Conservation (phyloP, 2,329 filamentous ascomycete genomes). For the Cladosporium colombiae region DNA sequence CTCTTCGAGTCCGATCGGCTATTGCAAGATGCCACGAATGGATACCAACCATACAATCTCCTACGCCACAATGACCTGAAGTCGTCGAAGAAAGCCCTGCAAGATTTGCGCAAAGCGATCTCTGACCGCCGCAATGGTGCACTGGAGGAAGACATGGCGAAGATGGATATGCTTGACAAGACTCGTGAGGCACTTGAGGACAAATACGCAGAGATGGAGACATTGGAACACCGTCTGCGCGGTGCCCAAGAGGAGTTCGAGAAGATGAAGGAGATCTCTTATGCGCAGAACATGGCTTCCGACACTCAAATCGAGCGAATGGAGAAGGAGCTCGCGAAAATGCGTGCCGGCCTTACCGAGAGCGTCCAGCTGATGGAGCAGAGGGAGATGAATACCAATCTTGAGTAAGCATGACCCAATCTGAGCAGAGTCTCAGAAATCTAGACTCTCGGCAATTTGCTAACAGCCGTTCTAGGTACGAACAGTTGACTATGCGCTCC, state of each 20-base stretch:
- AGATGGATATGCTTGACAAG: slow-evolving; percentile 88
- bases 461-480: slow-evolving; percentile 62
- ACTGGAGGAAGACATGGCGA: slow-evolving; percentile 89
- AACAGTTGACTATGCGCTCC: slow-evolving; percentile 83
- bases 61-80: slow-evolving; percentile 87
- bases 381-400: slow-evolving; percentile 92
- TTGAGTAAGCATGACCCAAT: slow-evolving; percentile 66
- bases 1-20: slow-evolving; percentile 69
- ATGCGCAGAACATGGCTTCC: slow-evolving; percentile 80
- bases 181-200: slow-evolving; percentile 98
- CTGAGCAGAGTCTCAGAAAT: no score
- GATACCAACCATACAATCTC: slow-evolving; percentile 86
- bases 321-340: slow-evolving; percentile 95
- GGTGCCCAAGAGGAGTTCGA: slow-evolving; percentile 93
- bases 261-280: slow-evolving; percentile 79
- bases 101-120: slow-evolving; percentile 81
- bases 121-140: slow-evolving; percentile 81
- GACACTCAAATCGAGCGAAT: slow-evolving; percentile 98
- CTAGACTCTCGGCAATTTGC: not conserved
- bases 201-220: slow-evolving; percentile 88
- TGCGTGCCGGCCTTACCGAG: slow-evolving; percentile 80
- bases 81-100: slow-evolving; percentile 77
- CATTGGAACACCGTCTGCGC: slow-evolving; percentile 81
- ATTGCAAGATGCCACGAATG: slow-evolving; percentile 76
- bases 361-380: slow-evolving; percentile 91